Evolutionary conservation across 768 basidiomycete genomes (phyloP).

Genomic region (Neoboletus brunneissimus): DNA sequence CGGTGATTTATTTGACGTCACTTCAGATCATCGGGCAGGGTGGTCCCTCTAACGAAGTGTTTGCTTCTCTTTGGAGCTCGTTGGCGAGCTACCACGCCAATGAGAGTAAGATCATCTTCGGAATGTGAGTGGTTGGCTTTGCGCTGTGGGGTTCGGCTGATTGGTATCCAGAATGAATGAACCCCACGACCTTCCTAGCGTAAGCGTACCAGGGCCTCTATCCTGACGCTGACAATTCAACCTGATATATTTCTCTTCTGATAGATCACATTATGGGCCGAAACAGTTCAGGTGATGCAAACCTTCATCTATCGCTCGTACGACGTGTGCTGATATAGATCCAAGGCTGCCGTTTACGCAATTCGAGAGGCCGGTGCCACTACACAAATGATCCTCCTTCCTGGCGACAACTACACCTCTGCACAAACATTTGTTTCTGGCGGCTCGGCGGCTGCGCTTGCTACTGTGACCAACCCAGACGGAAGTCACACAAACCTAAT

Average conservation of each 20-base stretch:
- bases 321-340: not conserved
- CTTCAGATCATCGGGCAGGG: not conserved
- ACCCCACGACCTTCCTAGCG: constrained; percentile 11
- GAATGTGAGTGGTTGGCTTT: constrained; percentile 1
- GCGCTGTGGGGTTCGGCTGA: not conserved
- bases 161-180: constrained; percentile 12
- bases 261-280: constrained; percentile 9
- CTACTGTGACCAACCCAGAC: constrained; percentile 7
- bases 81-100: constrained; percentile 2
- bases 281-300: constrained; percentile 7
- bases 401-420: constrained; percentile 6
- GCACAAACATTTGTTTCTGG: constrained; percentile 7
- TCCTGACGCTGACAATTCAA: not conserved
- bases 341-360: constrained; percentile 14
- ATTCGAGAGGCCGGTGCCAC: constrained; percentile 11
- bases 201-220: not conserved
- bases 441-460: constrained; percentile 8
- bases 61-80: constrained; percentile 2
- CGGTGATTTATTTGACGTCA: not conserved
- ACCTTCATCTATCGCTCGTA: not conserved
- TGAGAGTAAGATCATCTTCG: constrained; percentile 4
- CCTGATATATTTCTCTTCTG: not conserved
- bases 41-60: too few relatives aligned
- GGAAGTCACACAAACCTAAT: constrained; percentile 7
- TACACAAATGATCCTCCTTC: constrained; percentile 11